phyloP scores from a whole-genome alignment of 1,139 yeast genomes.

The Taiozyma sp. region DNA sequence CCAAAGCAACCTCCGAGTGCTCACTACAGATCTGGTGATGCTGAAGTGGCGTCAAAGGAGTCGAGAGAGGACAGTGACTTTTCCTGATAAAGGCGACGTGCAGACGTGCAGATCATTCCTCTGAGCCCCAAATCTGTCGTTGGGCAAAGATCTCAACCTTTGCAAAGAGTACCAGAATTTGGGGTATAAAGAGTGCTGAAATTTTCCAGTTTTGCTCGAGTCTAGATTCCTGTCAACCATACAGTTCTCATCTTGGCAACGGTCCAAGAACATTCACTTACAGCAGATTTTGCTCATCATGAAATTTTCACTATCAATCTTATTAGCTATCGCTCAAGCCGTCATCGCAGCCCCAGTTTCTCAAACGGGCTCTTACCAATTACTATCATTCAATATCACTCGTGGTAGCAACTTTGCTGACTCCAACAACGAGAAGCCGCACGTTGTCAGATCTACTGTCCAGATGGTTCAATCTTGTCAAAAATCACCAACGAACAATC shows the following conservation, averaged over 20 bases:
- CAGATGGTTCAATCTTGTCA: constrained; percentile 24
- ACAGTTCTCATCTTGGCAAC: neutral
- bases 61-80: no score
- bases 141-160: no score
- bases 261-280: neutral
- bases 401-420: neutral
- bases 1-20: no score
- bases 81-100: no score
- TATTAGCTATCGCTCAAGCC: neutral
- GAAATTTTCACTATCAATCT: neutral
- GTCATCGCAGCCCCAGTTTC: neutral
- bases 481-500: constrained; percentile 37
- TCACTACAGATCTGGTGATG: no score
- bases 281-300: neutral
- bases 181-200: neutral
- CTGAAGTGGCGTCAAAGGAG: no score
- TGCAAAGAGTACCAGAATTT: no score
- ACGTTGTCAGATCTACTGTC: neutral
- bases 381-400: neutral
- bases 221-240: neutral
- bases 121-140: neutral
- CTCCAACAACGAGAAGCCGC: neutral
- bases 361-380: neutral
- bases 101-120: neutral
- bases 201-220: no score